phyloP scores from a whole-genome alignment of 129 eudicot species.

The Chrysanthemum makinoi region DNA sequence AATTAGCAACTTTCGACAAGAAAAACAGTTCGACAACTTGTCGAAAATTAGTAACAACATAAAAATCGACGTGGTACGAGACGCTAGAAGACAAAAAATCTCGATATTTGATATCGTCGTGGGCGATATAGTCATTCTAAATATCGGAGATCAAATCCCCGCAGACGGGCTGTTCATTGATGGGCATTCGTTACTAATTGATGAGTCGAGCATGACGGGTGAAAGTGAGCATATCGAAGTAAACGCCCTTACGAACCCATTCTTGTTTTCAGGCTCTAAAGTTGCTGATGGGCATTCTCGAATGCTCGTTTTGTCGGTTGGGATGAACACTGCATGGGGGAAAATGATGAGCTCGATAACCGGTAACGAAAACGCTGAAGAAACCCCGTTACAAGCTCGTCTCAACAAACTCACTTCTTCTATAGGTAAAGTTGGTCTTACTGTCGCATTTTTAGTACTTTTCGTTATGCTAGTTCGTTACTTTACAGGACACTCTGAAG shows the following conservation, averaged over 20 bases:
- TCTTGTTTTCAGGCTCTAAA: conserved; percentile 74
- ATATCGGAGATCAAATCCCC: conserved; percentile 75
- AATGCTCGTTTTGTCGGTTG: conserved; percentile 73
- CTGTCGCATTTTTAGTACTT: conserved; percentile 72
- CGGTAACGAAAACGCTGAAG: conserved; percentile 43
- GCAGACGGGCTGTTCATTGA: conserved; percentile 78
- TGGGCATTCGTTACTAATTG: conserved; percentile 71
- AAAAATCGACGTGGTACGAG: conserved; percentile 53
- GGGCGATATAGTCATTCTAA: conserved; percentile 63
- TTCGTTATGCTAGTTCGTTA: conserved; percentile 62
- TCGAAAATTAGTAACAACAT: conserved; percentile 70
- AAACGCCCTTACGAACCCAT: conserved; percentile 43
- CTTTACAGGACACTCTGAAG: conserved; percentile 66
- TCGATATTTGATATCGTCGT: conserved; percentile 72
- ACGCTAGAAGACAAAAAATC: conserved; percentile 57
- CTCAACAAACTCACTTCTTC: conserved; percentile 71
- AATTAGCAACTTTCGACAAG: conserved; percentile 70
- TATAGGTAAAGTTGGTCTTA: conserved; percentile 73
- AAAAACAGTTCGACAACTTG: conserved; percentile 69
- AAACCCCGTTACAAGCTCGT: conserved; percentile 73
- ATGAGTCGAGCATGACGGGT: conserved; percentile 88
- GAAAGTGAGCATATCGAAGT: conserved; percentile 77
- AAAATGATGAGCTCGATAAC: conserved; percentile 83
- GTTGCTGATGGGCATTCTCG: conserved; percentile 71
- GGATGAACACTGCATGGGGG: conserved; percentile 81